phyloP scores from a whole-genome alignment of 371 early-diverging fungal genomes.

The Sporodiniella umbellata region DNA sequence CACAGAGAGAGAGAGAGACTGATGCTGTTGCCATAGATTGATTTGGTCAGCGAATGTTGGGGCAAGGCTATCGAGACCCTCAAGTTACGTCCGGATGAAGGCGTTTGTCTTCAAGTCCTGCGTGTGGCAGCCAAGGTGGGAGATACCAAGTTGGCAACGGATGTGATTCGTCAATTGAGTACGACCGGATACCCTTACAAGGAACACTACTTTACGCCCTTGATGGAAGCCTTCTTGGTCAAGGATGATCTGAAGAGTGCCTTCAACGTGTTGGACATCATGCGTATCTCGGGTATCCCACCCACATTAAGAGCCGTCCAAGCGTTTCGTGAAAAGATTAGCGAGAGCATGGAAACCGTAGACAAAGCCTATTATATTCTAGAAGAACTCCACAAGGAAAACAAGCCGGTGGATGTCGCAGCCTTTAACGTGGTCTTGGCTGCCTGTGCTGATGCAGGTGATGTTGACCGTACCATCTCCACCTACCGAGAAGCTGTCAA shows the following conservation, averaged over 20 bases:
- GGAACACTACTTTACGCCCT: conserved; percentile 68
- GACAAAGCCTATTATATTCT: conserved; percentile 53
- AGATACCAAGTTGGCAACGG: conserved; percentile 54
- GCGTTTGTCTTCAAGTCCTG: conserved; percentile 57
- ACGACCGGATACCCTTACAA: conserved; percentile 51
- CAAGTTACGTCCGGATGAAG: conserved; percentile 57
- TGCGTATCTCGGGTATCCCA: conserved; percentile 55
- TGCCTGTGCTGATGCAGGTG: conserved; percentile 49
- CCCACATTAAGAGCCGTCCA: conserved; percentile 42
- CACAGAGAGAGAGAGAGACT: not conserved
- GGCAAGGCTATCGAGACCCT: conserved; percentile 38
- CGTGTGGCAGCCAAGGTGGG: conserved; percentile 60
- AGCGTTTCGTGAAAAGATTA: conserved; percentile 20
- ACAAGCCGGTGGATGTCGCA: conserved; percentile 48
- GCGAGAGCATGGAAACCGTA: conserved; percentile 28
- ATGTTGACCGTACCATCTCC: conserved; percentile 51
- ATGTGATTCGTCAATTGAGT: conserved; percentile 56
- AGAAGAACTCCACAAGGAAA: conserved; percentile 48
- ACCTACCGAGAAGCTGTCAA: conserved; percentile 51
- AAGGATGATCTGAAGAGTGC: conserved; percentile 57
- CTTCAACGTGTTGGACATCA: conserved; percentile 62
- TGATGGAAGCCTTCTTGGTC: conserved; percentile 64
- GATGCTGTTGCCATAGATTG: conserved; percentile 21
- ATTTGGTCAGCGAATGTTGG: conserved; percentile 51
- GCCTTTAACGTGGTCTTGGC: conserved; percentile 65